Conservation (phyloP, 78 protist genomes). For the Speleostelium caveatum region DNA sequence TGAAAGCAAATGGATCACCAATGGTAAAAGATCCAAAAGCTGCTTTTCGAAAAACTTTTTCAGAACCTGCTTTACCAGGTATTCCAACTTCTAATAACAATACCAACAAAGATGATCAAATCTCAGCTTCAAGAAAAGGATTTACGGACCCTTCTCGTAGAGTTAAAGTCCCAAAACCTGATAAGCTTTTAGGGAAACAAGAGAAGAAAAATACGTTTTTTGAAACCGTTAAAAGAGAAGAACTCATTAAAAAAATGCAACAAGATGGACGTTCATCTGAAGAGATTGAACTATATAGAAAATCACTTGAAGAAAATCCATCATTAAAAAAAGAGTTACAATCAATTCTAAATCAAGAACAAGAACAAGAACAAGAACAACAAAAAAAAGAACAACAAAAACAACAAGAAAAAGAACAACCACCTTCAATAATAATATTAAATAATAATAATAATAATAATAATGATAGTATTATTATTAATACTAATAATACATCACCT, state of each 20-base stretch:
- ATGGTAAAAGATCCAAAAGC: slow-evolving; percentile 2
- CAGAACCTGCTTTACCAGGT: slow-evolving; percentile 38
- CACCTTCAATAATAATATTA: not conserved
- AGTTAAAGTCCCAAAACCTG: slow-evolving; percentile 28
- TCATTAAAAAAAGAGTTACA: not conserved
- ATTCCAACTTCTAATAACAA: not conserved
- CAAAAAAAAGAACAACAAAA: not conserved
- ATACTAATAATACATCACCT: not conserved
- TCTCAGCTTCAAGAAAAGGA: slow-evolving; percentile 38
- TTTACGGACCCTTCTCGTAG: slow-evolving; percentile 68
- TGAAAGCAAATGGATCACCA: slow-evolving; percentile 20
- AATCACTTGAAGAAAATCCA: not conserved
- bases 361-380: not conserved
- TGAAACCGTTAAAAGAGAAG: slow-evolving; percentile 34
- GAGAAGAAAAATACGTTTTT: slow-evolving; percentile 31
- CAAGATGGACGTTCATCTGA: not conserved
- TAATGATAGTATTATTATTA: slow-evolving; percentile 1
- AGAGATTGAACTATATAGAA: not conserved
- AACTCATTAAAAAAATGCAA: not conserved
- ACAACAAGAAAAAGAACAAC: slow-evolving; percentile 2
- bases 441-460: not conserved
- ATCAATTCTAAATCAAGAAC: not conserved
- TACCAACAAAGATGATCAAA: slow-evolving; percentile 13
- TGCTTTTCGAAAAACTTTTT: slow-evolving; percentile 24
- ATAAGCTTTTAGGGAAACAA: slow-evolving; percentile 28